These are phyloP conservation scores for Vigna radiata DNA, from an alignment of 306 rosid species.

Conservation along the genomic window DNA sequence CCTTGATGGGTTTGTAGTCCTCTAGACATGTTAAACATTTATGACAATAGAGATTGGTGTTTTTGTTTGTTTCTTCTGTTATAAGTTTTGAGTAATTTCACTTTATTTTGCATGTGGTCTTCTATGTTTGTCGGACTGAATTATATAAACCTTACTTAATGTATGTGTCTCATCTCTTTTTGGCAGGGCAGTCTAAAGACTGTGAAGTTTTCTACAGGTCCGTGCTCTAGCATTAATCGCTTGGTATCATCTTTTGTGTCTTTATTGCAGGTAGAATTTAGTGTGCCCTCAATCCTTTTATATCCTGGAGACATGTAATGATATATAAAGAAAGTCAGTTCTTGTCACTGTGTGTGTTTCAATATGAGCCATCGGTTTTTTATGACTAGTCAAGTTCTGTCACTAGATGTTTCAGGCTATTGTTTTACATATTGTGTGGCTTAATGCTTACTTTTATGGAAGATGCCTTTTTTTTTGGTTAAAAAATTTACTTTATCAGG, in stretches of 20 bases:
- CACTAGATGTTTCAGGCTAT: not conserved
- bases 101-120: not conserved
- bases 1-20: constrained; percentile 83
- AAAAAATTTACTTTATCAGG: not conserved
- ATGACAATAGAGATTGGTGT: not conserved
- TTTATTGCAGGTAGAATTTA: constrained; percentile 72
- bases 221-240: constrained; percentile 70
- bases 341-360: constrained; percentile 6
- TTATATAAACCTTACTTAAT: constrained; percentile 36
- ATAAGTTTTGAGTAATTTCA: not conserved
- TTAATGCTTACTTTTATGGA: constrained; percentile 4
- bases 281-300: constrained; percentile 15
- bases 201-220: constrained; percentile 51
- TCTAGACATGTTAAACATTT: constrained; percentile 14
- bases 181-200: constrained; percentile 98
- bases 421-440: constrained; percentile 19
- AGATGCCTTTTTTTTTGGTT: constrained; percentile 27
- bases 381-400: constrained; percentile 4
- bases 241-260: constrained; percentile 86
- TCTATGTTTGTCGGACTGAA: not conserved
- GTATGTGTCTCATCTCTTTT: constrained; percentile 54
- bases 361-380: not conserved
- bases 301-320: not conserved
- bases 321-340: not conserved
- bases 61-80: constrained; percentile 3